Evolutionary conservation across 768 basidiomycete genomes (phyloP).

Genomic region (Cystofilobasidium bisporidii): DNA sequence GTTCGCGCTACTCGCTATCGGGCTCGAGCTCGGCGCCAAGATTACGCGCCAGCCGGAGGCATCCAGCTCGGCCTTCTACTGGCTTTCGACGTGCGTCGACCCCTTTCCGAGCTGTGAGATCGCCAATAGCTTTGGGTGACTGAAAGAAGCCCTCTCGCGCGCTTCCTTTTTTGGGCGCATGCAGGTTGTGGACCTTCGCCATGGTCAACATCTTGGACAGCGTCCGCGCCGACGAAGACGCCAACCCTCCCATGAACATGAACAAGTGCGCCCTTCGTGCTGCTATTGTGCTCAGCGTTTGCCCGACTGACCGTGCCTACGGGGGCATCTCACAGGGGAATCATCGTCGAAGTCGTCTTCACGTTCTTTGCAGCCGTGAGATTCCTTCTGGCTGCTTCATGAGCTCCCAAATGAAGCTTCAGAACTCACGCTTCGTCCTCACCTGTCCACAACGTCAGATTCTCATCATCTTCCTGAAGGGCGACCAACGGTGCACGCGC

Average conservation of each 20-base stretch:
- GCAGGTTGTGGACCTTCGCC: neutral
- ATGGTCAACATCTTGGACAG: neutral
- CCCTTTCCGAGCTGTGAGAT: neutral
- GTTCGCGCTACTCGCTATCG: slow-evolving; percentile 63
- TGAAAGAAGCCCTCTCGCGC: neutral
- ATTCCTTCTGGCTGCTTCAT: too few relatives aligned
- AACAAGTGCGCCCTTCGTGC: neutral
- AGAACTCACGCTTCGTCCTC: too few relatives aligned
- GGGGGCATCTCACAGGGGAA: neutral
- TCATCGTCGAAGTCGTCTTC: neutral
- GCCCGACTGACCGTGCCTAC: neutral
- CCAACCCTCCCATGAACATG: neutral
- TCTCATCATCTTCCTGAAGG: neutral
- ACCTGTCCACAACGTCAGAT: neutral
- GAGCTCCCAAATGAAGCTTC: too few relatives aligned
- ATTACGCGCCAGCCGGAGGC: slow-evolving; percentile 68
- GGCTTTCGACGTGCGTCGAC: neutral
- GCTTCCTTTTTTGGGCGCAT: too few relatives aligned
- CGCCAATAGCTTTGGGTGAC: too few relatives aligned
- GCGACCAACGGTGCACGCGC: neutral
- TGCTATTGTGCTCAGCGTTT: neutral
- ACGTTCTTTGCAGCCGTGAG: neutral
- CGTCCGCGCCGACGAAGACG: neutral
- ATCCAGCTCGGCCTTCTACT: slow-evolving; percentile 68
- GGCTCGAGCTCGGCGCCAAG: slow-evolving; percentile 68